phyloP scores from a whole-genome alignment of 805 yeast genomes.

The Yamadazyma sp. region DNA sequence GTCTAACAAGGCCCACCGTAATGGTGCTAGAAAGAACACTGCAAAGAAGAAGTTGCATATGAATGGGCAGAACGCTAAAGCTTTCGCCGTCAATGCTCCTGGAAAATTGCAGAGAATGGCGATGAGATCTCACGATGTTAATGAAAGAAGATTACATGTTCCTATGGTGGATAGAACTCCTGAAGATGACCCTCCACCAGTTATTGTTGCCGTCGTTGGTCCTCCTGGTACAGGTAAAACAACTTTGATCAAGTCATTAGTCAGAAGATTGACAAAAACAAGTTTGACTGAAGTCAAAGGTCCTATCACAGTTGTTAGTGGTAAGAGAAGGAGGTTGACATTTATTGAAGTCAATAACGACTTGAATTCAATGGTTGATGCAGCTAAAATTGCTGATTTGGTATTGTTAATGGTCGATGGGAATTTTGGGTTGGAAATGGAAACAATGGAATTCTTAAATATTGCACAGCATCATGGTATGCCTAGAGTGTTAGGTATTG shows the following conservation, averaged over 20 bases:
- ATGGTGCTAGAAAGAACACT: constrained; percentile 42
- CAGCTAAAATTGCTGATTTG: constrained; percentile 92
- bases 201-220: constrained; percentile 94
- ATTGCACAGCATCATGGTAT: constrained; percentile 98
- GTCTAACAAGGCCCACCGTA: constrained; percentile 81
- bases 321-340: constrained; percentile 88
- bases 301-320: constrained; percentile 94
- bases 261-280: constrained; percentile 84
- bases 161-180: constrained; percentile 98
- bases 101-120: constrained; percentile 83
- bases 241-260: constrained; percentile 84
- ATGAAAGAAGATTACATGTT: constrained; percentile 85
- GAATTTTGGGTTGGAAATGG: constrained; percentile 98
- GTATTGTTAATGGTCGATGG: constrained; percentile 91
- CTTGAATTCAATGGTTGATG: constrained; percentile 91
- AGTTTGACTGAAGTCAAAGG: constrained; percentile 85
- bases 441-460: constrained; percentile 96
- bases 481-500: constrained; percentile 94
- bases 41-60: constrained; percentile 86
- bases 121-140: constrained; percentile 74
- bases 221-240: constrained; percentile 99
- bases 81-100: constrained; percentile 55
- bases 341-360: constrained; percentile 92
- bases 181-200: constrained; percentile 96
- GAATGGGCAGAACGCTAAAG: constrained; percentile 59